phyloP scores from a whole-genome alignment of 306 rosid genomes.

The Citrullus colocynthis region DNA sequence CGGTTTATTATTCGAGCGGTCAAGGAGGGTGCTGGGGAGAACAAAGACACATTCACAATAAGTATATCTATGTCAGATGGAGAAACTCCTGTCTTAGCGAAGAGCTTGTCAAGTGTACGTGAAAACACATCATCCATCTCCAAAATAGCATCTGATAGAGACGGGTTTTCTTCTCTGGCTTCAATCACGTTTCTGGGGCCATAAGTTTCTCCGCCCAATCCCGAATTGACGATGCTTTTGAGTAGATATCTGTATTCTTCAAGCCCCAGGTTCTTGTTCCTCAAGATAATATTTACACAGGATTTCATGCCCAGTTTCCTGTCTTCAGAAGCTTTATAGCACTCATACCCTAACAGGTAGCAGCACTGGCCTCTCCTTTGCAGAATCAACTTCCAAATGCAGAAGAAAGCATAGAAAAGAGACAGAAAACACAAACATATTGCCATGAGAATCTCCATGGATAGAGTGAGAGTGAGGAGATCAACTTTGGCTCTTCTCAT shows the following conservation, averaged over 20 bases:
- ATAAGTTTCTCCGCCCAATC: constrained; percentile 64
- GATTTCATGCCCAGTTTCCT: constrained; percentile 33
- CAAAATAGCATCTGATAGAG: constrained; percentile 20
- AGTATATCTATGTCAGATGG: constrained; percentile 58
- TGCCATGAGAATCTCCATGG: constrained; percentile 29
- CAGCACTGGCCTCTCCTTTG: constrained; percentile 37
- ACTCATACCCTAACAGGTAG: constrained; percentile 67
- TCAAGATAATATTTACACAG: constrained; percentile 24
- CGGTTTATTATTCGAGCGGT: constrained; percentile 51
- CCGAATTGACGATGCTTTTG: constrained; percentile 57
- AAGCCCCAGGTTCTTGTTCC: constrained; percentile 49
- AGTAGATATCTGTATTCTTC: constrained; percentile 54
- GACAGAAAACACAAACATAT: constrained; percentile 17
- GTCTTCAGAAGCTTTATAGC: constrained; percentile 48
- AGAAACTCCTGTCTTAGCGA: constrained; percentile 25
- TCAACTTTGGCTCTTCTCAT: not conserved
- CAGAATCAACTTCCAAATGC: constrained; percentile 23
- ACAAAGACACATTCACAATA: constrained; percentile 68
- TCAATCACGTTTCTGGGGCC: constrained; percentile 50
- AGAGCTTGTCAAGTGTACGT: constrained; percentile 53
- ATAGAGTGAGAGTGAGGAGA: not conserved
- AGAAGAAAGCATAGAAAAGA: constrained; percentile 19
- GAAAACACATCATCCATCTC: constrained; percentile 71
- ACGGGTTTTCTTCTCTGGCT: constrained; percentile 34
- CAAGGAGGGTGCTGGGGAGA: constrained; percentile 65